Evolutionary conservation across 129 eudicot species (phyloP).

Genomic region (Escallonia herrerae): DNA sequence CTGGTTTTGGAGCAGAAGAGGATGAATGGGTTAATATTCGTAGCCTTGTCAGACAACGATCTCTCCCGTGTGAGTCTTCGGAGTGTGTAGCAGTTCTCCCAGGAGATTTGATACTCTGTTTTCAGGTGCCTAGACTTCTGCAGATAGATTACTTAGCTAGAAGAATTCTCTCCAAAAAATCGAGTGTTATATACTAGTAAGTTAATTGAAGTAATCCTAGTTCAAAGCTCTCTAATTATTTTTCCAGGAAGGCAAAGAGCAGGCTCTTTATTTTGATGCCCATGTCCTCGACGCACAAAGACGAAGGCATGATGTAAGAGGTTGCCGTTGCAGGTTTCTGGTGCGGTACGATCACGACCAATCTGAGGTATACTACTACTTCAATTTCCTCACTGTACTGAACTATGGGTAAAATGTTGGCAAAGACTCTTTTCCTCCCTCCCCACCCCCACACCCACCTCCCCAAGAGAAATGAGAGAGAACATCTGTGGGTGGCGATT

Average conservation of each 20-base stretch:
- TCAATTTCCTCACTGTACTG: neutral
- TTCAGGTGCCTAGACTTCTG: conserved; percentile 48
- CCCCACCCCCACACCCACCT: too few species aligned
- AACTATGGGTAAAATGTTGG: too few species aligned
- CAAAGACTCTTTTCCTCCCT: too few species aligned
- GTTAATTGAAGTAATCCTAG: neutral
- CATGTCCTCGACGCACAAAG: conserved; percentile 95
- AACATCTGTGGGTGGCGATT: too few species aligned
- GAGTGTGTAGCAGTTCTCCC: conserved; percentile 94
- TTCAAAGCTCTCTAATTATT: neutral
- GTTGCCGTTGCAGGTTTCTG: conserved; percentile 93
- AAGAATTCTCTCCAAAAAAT: neutral
- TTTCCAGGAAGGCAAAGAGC: conserved; percentile 94
- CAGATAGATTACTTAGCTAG: too few species aligned
- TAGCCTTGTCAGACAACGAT: conserved; percentile 83
- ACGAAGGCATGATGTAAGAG: conserved; percentile 94
- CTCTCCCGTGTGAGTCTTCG: conserved; percentile 94
- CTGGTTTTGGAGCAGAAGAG: conserved; percentile 94
- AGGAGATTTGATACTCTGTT: conserved; percentile 87
- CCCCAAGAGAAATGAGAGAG: too few species aligned
- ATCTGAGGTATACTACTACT: conserved; percentile 59
- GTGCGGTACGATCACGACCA: conserved; percentile 97
- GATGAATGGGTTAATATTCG: conserved; percentile 91
- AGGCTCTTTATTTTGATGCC: conserved; percentile 95
- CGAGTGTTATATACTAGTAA: neutral